A percentile compares a stretch with the other conserved stretches of the same genome.
phyloP scores from a whole-genome alignment of 257 asterid species.

The Orobanche coerulescens region DNA sequence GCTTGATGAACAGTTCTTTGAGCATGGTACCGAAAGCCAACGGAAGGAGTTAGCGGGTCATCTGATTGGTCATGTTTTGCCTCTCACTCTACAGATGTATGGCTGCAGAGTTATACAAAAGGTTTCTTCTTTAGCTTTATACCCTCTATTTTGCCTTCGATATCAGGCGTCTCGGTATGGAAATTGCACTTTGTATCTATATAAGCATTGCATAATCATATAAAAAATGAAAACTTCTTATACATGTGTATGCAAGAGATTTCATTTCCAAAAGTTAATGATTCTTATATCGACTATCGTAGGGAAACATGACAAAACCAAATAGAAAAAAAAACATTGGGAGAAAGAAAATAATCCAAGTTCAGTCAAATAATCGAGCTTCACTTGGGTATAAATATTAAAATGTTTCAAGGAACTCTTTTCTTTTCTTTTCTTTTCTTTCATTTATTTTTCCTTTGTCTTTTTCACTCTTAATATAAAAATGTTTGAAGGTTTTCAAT shows the following conservation, averaged over 20 bases:
- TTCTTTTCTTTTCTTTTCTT: not conserved
- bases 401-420: not conserved
- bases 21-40: constrained; percentile 77
- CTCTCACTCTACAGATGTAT: constrained; percentile 86
- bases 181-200: not conserved
- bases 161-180: not conserved
- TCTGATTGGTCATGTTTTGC: constrained; percentile 71
- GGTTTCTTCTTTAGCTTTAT: constrained; percentile 34
- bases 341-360: too few relatives aligned
- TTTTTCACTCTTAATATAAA: not conserved
- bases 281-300: not conserved
- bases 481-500: not conserved
- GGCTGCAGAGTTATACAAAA: constrained; percentile 98
- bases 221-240: not conserved
- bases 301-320: not conserved
- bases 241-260: too few relatives aligned
- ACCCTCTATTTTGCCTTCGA: not conserved
- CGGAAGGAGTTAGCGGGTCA: constrained; percentile 66
- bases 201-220: not conserved
- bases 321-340: too few relatives aligned
- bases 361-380: not conserved
- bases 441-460: not conserved
- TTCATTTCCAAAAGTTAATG: not conserved
- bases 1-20: constrained; percentile 56
- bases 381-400: too few relatives aligned